phyloP scores from a whole-genome alignment of 2,329 filamentous ascomycete genomes.

The Shiraia sp. region DNA sequence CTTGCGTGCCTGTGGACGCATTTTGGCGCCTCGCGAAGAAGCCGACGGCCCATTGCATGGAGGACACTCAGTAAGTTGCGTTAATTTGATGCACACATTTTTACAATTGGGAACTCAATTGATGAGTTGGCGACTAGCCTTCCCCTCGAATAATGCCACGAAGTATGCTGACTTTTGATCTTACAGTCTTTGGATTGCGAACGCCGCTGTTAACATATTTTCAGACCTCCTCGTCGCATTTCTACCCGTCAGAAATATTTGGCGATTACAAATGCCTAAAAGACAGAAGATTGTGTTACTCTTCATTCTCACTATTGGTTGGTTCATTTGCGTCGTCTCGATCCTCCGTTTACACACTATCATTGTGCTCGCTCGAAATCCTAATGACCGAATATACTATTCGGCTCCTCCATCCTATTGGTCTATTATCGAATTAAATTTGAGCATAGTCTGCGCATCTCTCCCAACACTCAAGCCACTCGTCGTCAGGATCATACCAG shows the following conservation, averaged over 20 bases:
- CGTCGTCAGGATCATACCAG: conserved; percentile 24
- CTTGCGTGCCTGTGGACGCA: conserved; percentile 26
- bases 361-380: conserved; percentile 13
- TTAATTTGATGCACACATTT: not conserved
- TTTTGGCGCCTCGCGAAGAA: conserved; percentile 24
- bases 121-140: too few relatives aligned
- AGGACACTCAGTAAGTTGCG: conserved; percentile 17
- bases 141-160: not conserved
- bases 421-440: conserved; percentile 37
- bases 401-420: conserved; percentile 29
- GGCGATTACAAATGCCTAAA: conserved; percentile 25
- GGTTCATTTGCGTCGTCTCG: conserved; percentile 39
- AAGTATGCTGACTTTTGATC: conserved; percentile 1
- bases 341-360: conserved; percentile 30
- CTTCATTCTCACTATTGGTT: conserved; percentile 32
- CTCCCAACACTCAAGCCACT: conserved; percentile 35
- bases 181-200: conserved; percentile 24
- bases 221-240: conserved; percentile 30
- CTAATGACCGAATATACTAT: conserved; percentile 27
- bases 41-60: conserved; percentile 19
- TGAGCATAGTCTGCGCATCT: conserved; percentile 39
- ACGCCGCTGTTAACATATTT: conserved; percentile 27
- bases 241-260: conserved; percentile 29
- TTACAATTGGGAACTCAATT: not conserved
- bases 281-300: conserved; percentile 27